These are phyloP conservation scores for Fusarium irregulare DNA, from an alignment of 2,329 filamentous ascomycete genomes.

Conservation along the genomic window DNA sequence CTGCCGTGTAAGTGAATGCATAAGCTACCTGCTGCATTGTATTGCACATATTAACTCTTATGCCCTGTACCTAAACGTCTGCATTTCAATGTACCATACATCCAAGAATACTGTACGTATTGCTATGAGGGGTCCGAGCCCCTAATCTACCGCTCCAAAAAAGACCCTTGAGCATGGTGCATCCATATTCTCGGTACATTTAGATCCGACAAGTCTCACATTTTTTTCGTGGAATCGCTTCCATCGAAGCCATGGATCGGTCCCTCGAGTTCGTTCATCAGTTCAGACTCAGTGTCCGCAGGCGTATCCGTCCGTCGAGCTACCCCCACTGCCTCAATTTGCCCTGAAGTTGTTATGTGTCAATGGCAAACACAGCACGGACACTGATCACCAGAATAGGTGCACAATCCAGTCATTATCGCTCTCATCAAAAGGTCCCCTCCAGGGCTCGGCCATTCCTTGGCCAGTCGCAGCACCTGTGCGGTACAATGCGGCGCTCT, in stretches of 20 bases:
- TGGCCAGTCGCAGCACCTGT: not conserved
- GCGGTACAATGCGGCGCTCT: not conserved
- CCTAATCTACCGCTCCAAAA: conserved; percentile 1
- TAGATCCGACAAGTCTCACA: conserved; percentile 15
- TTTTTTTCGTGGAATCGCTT: not conserved
- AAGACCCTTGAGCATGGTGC: conserved; percentile 1
- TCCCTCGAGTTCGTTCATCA: not conserved
- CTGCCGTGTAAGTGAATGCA: conserved; percentile 29
- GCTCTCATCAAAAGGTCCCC: not conserved
- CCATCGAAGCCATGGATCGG: not conserved
- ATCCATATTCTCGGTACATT: conserved; percentile 17
- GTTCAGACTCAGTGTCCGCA: not conserved
- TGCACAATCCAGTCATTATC: conserved; percentile 10
- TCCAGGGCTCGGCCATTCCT: not conserved
- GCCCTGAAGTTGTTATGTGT: not conserved
- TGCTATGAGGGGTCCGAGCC: conserved; percentile 20
- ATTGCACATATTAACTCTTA: not conserved
- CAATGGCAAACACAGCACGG: conserved; percentile 25
- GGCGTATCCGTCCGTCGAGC: not conserved
- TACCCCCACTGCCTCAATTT: conserved; percentile 1
- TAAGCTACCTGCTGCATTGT: not conserved
- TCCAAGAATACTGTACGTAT: not conserved
- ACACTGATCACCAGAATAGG: conserved; percentile 34
- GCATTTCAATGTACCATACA: not conserved
- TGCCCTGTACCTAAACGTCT: not conserved